Evolutionary conservation across 345 rosid species (phyloP), one percentile per base, ranked within the genome.

Genomic region (Excoecaria cochinchinensis): DNA sequence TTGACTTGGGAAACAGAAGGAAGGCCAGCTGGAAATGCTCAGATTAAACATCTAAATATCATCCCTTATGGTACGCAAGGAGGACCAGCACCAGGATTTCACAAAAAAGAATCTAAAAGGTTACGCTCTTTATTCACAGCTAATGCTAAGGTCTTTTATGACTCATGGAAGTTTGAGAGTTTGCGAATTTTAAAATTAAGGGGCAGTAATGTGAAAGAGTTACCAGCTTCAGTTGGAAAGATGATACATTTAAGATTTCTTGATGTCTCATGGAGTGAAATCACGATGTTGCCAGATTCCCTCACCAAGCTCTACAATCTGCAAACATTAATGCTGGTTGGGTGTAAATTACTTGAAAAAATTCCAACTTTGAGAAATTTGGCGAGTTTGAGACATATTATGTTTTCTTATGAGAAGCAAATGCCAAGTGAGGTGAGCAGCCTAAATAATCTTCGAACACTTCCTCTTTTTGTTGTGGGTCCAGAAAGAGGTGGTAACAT

Each of bases 241-340:
- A 2, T 74, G 55, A 74, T 47, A 48, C 78, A 66, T 60, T 74
- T 81, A 67, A 80, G 74, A 22, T 80, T 59, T 57, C 48, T 80
- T 52, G 67, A 76, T 21, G 46, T 80, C 21, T 73, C 61, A n/a
- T 19, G 7, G 3, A 56, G 61, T 56, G 61, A 56, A 56, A 56
- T 56, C 4, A 19, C 4, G 6, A 24, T 10, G 8, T 56, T 56
- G 21, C 61, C 61, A 5, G 61, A 56, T 19, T 56, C 61, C 61
- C n/a, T 56, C 61, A 19, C 61, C 61, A 56, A 56, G 61, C 84
- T 81, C 44, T 52, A 66, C 75, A 64, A 74, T 66, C 71, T 81
- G 42, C 47, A 77, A 14, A 74, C 78, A 57, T 63, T 81, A 19
- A 12, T 38, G 44, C 22, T 81, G 25, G 13, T 36, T 1, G 9